Evolutionary conservation across 169 alveolate species (phyloP).

Genomic region (Plasmodium knowlesi): DNA sequence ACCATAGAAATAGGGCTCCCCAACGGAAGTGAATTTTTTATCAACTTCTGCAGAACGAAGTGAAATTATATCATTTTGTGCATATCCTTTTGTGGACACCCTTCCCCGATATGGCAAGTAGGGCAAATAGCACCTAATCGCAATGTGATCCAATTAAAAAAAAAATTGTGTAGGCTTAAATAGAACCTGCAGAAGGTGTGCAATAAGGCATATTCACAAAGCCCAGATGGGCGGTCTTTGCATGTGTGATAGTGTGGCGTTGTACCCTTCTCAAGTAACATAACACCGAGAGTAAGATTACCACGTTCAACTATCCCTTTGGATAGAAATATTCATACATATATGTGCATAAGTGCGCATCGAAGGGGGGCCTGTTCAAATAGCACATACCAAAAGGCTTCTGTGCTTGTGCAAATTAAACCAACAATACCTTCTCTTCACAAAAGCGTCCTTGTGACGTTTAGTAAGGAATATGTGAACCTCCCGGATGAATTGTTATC

Average conservation of each 20-base stretch:
- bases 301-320: neutral
- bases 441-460: neutral
- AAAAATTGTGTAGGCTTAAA: neutral
- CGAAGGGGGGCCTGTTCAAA: neutral
- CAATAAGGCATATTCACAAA: neutral
- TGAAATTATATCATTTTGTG: neutral
- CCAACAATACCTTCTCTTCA: neutral
- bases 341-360: neutral
- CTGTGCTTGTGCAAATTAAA: neutral
- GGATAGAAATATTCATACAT: neutral
- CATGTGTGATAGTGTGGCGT: neutral
- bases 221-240: neutral
- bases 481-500: neutral
- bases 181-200: neutral
- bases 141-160: neutral
- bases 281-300: neutral
- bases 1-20: neutral
- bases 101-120: neutral
- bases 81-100: neutral
- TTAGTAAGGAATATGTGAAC: neutral
- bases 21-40: neutral
- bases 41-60: neutral
- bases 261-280: neutral
- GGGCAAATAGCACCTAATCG: neutral
- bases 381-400: neutral